These are phyloP conservation scores for Saccharomycopsis crataegensis DNA, from an alignment of 1,139 yeast genomes.

Conservation along the genomic window DNA sequence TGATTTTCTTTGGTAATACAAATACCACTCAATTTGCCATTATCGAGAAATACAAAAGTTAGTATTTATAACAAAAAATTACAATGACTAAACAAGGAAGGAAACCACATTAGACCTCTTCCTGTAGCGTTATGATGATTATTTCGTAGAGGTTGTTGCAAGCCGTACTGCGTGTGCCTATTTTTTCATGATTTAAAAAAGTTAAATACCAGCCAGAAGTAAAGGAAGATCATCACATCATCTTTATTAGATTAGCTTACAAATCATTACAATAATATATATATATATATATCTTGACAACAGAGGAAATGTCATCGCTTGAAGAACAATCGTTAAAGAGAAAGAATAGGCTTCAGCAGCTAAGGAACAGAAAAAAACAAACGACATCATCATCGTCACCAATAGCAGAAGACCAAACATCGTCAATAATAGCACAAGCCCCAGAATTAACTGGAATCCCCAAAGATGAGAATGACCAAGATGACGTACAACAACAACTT, in stretches of 20 bases:
- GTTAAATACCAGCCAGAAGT: no score
- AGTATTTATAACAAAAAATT: no score
- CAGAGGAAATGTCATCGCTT: not conserved
- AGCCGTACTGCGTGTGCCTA: no score
- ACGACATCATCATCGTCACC: no score
- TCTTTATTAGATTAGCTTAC: not conserved
- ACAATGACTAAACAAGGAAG: no score
- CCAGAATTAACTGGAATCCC: not conserved
- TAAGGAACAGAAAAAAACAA: conserved; percentile 8
- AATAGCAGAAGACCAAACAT: not conserved
- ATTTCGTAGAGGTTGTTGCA: no score
- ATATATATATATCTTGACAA: not conserved
- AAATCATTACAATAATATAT: not conserved
- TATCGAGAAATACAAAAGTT: no score
- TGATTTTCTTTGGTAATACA: not conserved
- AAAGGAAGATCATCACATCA: not conserved
- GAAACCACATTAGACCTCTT: no score
- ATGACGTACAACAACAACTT: not conserved
- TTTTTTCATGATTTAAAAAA: no score
- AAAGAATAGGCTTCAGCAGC: conserved; percentile 7
- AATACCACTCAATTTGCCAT: no score
- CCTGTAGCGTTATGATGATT: no score
- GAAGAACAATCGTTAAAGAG: conserved; percentile 7
- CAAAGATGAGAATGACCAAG: not conserved
- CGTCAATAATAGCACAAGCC: not conserved